A percentile compares a stretch with the other conserved stretches of the same genome.
These are phyloP conservation scores for Fraxinus anomala DNA, from an alignment of 257 asterid species.

Conservation along the genomic window DNA sequence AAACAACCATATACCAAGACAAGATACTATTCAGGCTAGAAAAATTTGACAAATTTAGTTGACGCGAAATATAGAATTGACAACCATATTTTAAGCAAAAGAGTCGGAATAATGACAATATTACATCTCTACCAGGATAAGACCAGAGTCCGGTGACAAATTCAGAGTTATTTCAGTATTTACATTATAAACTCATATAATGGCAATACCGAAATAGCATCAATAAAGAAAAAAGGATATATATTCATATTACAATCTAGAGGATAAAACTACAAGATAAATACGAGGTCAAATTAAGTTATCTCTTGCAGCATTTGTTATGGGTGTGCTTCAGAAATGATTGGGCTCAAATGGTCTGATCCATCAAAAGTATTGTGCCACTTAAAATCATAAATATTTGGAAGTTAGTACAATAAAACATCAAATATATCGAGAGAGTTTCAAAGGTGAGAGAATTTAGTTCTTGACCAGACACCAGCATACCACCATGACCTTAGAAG, in stretches of 20 bases:
- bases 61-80: not conserved
- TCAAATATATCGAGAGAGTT: not conserved
- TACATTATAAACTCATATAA: not conserved
- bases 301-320: not conserved
- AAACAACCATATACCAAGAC: conserved; percentile 1
- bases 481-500: not conserved
- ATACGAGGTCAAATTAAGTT: not conserved
- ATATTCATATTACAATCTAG: not conserved
- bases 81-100: not conserved
- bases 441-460: not conserved
- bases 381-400: not conserved
- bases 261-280: not conserved
- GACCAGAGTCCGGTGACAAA: not conserved
- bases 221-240: not conserved
- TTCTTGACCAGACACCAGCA: not conserved
- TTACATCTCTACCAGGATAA: not conserved
- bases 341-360: not conserved
- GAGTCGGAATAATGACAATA: conserved; percentile 1
- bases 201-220: not conserved
- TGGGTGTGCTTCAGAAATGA: not conserved
- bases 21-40: not conserved
- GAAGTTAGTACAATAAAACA: not conserved
- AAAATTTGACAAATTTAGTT: conserved; percentile 11
- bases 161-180: not conserved
- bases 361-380: not conserved